These are phyloP conservation scores for Harrya chromipes DNA, from an alignment of 768 basidiomycete species.

Conservation along the genomic window DNA sequence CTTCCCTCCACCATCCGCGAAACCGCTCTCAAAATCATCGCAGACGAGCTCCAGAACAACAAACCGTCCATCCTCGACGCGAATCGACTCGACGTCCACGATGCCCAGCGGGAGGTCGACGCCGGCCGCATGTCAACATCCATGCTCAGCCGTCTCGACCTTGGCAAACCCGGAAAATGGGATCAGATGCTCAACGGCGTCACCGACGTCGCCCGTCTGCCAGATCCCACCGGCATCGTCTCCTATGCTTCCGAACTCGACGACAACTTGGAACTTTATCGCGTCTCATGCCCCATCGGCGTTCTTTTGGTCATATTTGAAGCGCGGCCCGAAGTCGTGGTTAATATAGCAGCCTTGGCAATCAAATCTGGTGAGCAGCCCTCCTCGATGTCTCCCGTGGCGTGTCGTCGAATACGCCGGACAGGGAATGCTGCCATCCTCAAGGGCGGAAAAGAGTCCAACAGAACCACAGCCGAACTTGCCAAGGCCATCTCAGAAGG, in stretches of 20 bases:
- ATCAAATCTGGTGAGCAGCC: conserved; percentile 83
- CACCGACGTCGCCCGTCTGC: conserved; percentile 77
- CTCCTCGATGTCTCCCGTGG: background rate
- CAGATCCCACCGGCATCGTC: conserved; percentile 83
- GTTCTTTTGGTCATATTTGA: conserved; percentile 97
- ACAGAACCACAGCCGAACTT: conserved; percentile 71
- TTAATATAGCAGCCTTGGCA: conserved; percentile 93
- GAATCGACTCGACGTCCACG: conserved; percentile 79
- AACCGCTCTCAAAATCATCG: conserved; percentile 68
- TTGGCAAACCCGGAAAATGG: conserved; percentile 83
- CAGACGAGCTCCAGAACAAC: conserved; percentile 56
- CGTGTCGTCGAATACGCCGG: background rate
- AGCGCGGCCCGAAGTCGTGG: conserved; percentile 94
- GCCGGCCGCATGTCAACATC: conserved; percentile 82
- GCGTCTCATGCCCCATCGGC: conserved; percentile 95
- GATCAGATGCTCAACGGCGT: conserved; percentile 91
- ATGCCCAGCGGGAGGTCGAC: conserved; percentile 73
- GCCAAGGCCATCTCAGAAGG: conserved; percentile 78
- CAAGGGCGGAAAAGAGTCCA: conserved; percentile 97
- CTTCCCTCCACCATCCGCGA: conserved; percentile 65
- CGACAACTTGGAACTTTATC: conserved; percentile 82
- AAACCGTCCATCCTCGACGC: conserved; percentile 74
- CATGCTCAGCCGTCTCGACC: conserved; percentile 83
- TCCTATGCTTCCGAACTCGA: conserved; percentile 90
- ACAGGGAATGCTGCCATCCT: conserved; percentile 94